Conservation (phyloP, 768 basidiomycete species). For the Leccinum sublutescens region DNA sequence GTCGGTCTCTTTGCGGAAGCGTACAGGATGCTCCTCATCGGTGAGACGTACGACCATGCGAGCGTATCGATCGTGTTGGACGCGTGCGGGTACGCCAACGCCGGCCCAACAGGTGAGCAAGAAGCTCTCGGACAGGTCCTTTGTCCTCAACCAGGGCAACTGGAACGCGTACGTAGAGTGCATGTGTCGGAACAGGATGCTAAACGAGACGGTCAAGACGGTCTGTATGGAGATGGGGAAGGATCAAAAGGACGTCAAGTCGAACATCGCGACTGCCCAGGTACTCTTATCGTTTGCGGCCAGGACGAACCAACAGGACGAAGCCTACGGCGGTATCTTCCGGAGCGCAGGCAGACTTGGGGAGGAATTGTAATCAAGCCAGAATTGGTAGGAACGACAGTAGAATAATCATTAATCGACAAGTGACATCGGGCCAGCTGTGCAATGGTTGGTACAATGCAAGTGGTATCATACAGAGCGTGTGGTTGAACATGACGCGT, state of each 20-base stretch:
- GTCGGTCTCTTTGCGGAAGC: no score
- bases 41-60: no score
- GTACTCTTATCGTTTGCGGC: conserved; percentile 57
- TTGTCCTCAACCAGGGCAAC: no score
- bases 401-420: conserved; percentile 15
- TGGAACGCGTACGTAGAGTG: conserved; percentile 79
- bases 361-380: conserved; percentile 23
- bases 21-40: no score
- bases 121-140: no score
- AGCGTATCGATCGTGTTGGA: no score
- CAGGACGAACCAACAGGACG: conserved; percentile 39
- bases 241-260: no score
- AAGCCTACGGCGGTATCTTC: conserved; percentile 46
- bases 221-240: conserved; percentile 57
- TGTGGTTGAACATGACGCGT: conserved; percentile 65
- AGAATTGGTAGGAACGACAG: conserved; percentile 2
- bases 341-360: conserved; percentile 24
- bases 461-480: conserved; percentile 39
- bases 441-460: conserved; percentile 21
- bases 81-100: no score
- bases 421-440: conserved; percentile 14
- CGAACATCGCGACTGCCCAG: conserved; percentile 38
- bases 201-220: conserved; percentile 65
- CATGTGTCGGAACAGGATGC: conserved; percentile 65
- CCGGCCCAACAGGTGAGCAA: no score